Conservation (phyloP, 345 rosid genomes). For the Populus euphratica region DNA sequence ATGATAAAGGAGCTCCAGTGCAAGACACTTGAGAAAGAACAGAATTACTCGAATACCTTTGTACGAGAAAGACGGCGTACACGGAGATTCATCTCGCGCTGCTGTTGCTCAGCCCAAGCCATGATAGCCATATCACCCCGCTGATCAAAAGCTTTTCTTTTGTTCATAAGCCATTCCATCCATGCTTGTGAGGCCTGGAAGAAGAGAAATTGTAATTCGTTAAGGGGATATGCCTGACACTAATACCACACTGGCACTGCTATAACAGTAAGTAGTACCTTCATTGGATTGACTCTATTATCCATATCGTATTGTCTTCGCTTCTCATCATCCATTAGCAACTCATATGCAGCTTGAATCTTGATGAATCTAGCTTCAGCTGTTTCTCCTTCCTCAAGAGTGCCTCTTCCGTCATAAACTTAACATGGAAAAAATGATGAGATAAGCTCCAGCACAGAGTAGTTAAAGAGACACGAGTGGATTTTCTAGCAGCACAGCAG, state of each 20-base stretch:
- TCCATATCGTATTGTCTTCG: conserved; percentile 75
- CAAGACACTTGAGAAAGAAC: conserved; percentile 5
- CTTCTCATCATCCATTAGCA: conserved; percentile 74
- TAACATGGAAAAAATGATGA: conserved; percentile 19
- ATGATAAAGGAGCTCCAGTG: not conserved
- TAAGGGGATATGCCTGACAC: not conserved
- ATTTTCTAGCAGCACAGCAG: not conserved
- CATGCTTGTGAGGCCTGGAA: conserved; percentile 93
- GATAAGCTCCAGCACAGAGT: conserved; percentile 9
- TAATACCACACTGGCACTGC: not conserved
- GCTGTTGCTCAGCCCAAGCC: conserved; percentile 99
- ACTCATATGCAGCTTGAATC: conserved; percentile 97
- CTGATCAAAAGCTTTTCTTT: conserved; percentile 90
- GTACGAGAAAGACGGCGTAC: conserved; percentile 85
- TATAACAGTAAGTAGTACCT: conserved; percentile 39
- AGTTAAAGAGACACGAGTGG: not conserved
- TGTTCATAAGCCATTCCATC: conserved; percentile 94
- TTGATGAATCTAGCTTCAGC: conserved; percentile 95
- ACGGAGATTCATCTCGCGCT: conserved; percentile 74
- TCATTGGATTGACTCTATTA: conserved; percentile 82
- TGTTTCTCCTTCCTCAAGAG: conserved; percentile 89
- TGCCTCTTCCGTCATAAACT: conserved; percentile 92
- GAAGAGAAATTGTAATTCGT: conserved; percentile 11
- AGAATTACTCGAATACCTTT: conserved; percentile 45
- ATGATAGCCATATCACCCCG: conserved; percentile 90